Conservation (phyloP, 2,329 filamentous ascomycete genomes). For the Ploettnerulaceae sp. region DNA sequence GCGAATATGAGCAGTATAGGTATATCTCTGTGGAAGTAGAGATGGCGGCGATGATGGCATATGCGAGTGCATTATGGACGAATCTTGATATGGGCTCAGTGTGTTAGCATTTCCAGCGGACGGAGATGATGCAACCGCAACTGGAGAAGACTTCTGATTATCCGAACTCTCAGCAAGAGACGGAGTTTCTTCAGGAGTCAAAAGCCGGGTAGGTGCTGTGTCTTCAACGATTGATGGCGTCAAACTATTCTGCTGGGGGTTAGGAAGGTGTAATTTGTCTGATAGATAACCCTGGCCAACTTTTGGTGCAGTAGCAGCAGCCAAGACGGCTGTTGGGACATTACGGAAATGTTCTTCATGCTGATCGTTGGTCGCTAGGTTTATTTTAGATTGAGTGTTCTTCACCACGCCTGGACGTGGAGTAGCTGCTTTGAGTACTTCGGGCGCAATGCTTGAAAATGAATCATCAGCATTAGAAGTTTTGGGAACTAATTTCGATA, state of each 20-base stretch:
- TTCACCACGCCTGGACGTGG: conserved; percentile 11
- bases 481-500: conserved; percentile 17
- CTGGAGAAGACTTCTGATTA: not conserved
- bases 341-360: conserved; percentile 29
- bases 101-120: not conserved
- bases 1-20: conserved; percentile 29
- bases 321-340: conserved; percentile 16
- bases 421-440: conserved; percentile 22
- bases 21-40: conserved; percentile 28
- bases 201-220: conserved; percentile 18
- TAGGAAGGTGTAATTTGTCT: conserved; percentile 10
- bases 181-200: conserved; percentile 32
- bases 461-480: conserved; percentile 21
- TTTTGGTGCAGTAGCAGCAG: conserved; percentile 11
- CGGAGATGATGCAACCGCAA: not conserved
- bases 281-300: not conserved
- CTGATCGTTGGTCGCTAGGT: conserved; percentile 6
- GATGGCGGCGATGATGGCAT: conserved; percentile 33
- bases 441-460: conserved; percentile 24
- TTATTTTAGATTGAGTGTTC: conserved; percentile 1
- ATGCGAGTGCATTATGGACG: conserved; percentile 17
- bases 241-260: conserved; percentile 1
- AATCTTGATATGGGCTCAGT: not conserved
- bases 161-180: conserved; percentile 20
- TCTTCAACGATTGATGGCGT: conserved; percentile 8